Base-by-base conservation (phyloP, 1,139 yeast species). In the Hyphopichia wangnamkhiaoensis region DNA sequence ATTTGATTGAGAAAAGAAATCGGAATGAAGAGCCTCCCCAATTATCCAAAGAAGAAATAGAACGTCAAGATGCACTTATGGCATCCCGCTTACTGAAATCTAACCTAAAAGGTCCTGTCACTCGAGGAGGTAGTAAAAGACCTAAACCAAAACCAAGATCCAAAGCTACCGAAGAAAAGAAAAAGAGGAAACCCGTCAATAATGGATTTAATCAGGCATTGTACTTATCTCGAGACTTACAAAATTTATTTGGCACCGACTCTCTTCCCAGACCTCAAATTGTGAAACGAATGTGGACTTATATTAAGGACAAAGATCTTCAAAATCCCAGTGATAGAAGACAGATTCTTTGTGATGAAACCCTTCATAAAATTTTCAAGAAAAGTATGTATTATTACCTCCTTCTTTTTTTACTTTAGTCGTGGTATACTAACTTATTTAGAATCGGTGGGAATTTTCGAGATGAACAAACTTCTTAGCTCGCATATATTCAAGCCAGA, bases 321-420 rank as follows among this genome's bases (percentile, higher is more conserved):
- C 96, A 87, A 54, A 80, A 85, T 49, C 88, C 91, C 1, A 58
- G 65, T 1, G 88, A 87, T 58, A 74, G 75, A 47, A 66, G 94
- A 42, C 80, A 79, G 43, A 83, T 88, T 16, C 16, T 76, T 5
- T 86, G 94, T 55, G 94, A 88, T 56, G 87, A 75, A 1, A 72
- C 65, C 43, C 65, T 88, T 66, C 66, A 66, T 40, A 71, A 70
- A 5, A 54, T 86, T 3, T 86, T 87, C 59, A 89, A 67, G 43
- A 69, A 64, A 76, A 49, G 66, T 53, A 58, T 38, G 60, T 64
- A 50, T 47, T 4, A 4, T 6, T 7, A 18, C 14, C 18, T n/a
- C 29, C 8, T 8, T 20, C 25, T 15, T 21, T n/a, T n/a, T 10
- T 21, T 7, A 10, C 3, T 17, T 15, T 7, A 18, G 5, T n/a